phyloP scores from a whole-genome alignment of 495 filamentous ascomycete genomes.

The Penicillium lividum region DNA sequence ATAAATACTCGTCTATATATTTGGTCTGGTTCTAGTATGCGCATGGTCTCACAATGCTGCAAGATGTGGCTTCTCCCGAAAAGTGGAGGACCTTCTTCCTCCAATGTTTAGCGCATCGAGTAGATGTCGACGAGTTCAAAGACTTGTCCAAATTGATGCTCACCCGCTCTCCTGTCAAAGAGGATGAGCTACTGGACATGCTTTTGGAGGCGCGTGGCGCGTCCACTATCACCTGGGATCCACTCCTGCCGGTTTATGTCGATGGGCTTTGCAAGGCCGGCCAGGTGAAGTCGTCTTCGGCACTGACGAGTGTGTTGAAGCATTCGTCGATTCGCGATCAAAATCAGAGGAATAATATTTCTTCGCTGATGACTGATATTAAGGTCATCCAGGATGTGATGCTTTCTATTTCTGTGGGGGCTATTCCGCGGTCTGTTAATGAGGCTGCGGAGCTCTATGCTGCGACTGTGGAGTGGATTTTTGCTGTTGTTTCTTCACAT shows the following conservation, averaged over 20 bases:
- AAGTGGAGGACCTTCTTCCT: constrained; percentile 49
- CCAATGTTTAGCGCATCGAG: constrained; percentile 44
- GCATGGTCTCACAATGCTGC: constrained; percentile 20
- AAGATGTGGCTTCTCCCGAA: constrained; percentile 31
- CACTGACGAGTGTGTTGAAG: constrained; percentile 59
- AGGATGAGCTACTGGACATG: constrained; percentile 55
- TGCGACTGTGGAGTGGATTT: constrained; percentile 42
- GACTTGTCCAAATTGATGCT: constrained; percentile 38
- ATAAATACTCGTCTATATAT: constrained; percentile 6
- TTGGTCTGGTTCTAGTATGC: constrained; percentile 13
- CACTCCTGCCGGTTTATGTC: constrained; percentile 63
- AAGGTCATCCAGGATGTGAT: constrained; percentile 48
- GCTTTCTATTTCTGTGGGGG: constrained; percentile 40
- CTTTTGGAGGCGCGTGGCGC: constrained; percentile 55
- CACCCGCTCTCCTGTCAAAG: constrained; percentile 32
- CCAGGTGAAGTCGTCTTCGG: constrained; percentile 54
- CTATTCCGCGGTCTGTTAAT: constrained; percentile 28
- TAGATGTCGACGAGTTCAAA: constrained; percentile 46
- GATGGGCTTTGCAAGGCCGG: constrained; percentile 57
- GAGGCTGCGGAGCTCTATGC: constrained; percentile 40
- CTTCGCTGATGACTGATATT: constrained; percentile 49
- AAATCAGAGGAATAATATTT: constrained; percentile 22
- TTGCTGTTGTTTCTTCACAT: constrained; percentile 42
- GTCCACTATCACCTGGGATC: constrained; percentile 58
- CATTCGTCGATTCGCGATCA: constrained; percentile 52